Evolutionary conservation across 1,139 yeast genomes (phyloP).

Genomic region (Scheffersomyces cryptocercus): DNA sequence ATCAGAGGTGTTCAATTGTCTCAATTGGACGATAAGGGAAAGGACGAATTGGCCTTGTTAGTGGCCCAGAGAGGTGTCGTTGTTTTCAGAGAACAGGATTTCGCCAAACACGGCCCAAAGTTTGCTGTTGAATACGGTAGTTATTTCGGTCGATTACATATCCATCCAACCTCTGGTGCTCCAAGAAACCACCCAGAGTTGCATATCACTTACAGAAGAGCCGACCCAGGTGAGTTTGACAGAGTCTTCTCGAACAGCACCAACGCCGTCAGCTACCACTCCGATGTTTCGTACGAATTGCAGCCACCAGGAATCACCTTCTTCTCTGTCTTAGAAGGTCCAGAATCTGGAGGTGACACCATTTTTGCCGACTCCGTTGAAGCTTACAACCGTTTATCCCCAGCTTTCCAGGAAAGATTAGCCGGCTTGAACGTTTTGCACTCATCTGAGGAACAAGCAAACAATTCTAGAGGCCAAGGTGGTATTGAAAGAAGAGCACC

Average conservation of each 20-base stretch:
- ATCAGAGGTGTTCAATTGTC: slow-evolving; percentile 61
- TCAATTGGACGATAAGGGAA: slow-evolving; percentile 49
- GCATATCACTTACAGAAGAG: slow-evolving; percentile 60
- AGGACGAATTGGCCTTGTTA: slow-evolving; percentile 64
- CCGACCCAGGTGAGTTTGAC: slow-evolving; percentile 26
- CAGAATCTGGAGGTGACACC: slow-evolving; percentile 22
- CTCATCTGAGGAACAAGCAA: slow-evolving; percentile 26
- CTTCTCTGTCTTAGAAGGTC: slow-evolving; percentile 15
- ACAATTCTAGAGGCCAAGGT: slow-evolving; percentile 18
- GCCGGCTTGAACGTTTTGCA: slow-evolving; percentile 29
- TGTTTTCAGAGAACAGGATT: slow-evolving; percentile 66
- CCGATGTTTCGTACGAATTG: slow-evolving; percentile 17
- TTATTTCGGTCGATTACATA: slow-evolving; percentile 52
- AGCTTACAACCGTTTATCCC: slow-evolving; percentile 30
- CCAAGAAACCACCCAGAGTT: slow-evolving; percentile 61
- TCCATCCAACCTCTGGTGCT: slow-evolving; percentile 74
- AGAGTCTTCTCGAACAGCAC: slow-evolving; percentile 9
- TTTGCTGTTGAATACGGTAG: slow-evolving; percentile 36
- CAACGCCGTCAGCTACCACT: slow-evolving; percentile 14
- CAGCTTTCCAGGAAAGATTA: slow-evolving; percentile 24
- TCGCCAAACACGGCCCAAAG: slow-evolving; percentile 56
- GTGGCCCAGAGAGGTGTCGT: slow-evolving; percentile 70
- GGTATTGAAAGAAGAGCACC: slow-evolving; percentile 28
- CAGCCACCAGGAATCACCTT: slow-evolving; percentile 18
- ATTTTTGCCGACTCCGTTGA: slow-evolving; percentile 36